Evolutionary conservation across 805 yeast genomes (phyloP).

Genomic region (Vanderwaltozyma tropicalis): DNA sequence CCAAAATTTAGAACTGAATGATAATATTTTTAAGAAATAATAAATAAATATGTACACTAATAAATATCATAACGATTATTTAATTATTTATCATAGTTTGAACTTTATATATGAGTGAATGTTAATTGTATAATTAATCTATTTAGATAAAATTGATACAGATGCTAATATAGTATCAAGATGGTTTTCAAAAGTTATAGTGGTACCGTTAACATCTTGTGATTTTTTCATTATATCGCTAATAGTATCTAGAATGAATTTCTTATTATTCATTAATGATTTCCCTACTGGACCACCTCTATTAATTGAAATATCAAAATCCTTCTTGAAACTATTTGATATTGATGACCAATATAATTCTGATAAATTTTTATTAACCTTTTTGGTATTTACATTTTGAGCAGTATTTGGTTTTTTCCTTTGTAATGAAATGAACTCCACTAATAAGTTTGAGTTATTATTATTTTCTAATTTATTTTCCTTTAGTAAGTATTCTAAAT

Average conservation of each 20-base stretch:
- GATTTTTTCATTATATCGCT: slow-evolving; percentile 12
- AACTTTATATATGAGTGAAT: not conserved
- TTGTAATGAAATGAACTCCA: slow-evolving; percentile 12
- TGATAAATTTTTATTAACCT: slow-evolving; percentile 12
- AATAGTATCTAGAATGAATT: slow-evolving; percentile 14
- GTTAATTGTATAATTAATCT: not conserved
- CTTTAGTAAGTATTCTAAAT: slow-evolving; percentile 13
- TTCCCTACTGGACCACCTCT: slow-evolving; percentile 31
- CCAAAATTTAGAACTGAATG: slow-evolving; percentile 12
- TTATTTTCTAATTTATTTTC: slow-evolving; percentile 8
- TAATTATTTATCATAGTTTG: not conserved
- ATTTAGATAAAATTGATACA: slow-evolving; percentile 8
- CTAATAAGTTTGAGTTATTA: slow-evolving; percentile 7
- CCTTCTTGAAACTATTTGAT: slow-evolving; percentile 18
- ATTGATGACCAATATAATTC: slow-evolving; percentile 19
- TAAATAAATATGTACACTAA: not conserved
- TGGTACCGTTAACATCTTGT: slow-evolving; percentile 2
- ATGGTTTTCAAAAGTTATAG: slow-evolving; percentile 4
- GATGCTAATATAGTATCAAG: slow-evolving; percentile 18
- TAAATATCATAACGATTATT: not conserved
- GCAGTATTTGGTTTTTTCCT: slow-evolving; percentile 2
- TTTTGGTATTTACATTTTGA: slow-evolving; percentile 3
- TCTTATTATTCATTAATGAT: slow-evolving; percentile 15
- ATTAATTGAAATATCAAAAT: slow-evolving; percentile 23
- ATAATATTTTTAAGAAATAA: not conserved